Conservation (phyloP, 208 protist genomes). For the Leishmania guyanensis region DNA sequence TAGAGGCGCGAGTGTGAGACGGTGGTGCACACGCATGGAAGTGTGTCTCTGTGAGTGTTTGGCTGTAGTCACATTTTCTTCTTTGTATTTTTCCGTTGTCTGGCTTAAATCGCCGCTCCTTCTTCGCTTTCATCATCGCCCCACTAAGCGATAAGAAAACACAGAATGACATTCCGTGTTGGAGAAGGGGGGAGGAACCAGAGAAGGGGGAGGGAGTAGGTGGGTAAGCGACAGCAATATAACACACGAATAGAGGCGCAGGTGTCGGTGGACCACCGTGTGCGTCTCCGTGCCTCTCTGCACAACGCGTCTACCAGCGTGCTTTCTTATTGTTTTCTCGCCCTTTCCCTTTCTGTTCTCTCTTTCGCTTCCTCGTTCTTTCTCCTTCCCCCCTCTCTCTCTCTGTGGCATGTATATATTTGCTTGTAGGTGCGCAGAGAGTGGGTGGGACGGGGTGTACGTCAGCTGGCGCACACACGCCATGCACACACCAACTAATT, state of each 20-base stretch:
- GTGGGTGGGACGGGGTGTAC: background rate
- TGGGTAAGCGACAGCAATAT: background rate
- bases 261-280: background rate
- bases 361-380: background rate
- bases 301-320: too few species aligned
- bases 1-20: background rate
- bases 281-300: too few species aligned
- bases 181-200: background rate
- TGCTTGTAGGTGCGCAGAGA: background rate
- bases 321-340: too few species aligned
- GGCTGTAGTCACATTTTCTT: background rate
- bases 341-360: background rate
- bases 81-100: slow-evolving; percentile 14
- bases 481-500: background rate
- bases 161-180: background rate
- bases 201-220: background rate
- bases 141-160: too few species aligned
- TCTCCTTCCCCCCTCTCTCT: background rate
- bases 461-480: background rate
- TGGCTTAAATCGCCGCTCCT: background rate
- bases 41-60: background rate
- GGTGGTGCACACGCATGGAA: background rate
- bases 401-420: background rate
- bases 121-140: background rate
- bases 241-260: background rate